phyloP scores from a whole-genome alignment of 192 early-diverging fungal species.

The Coemansia javaensis region DNA sequence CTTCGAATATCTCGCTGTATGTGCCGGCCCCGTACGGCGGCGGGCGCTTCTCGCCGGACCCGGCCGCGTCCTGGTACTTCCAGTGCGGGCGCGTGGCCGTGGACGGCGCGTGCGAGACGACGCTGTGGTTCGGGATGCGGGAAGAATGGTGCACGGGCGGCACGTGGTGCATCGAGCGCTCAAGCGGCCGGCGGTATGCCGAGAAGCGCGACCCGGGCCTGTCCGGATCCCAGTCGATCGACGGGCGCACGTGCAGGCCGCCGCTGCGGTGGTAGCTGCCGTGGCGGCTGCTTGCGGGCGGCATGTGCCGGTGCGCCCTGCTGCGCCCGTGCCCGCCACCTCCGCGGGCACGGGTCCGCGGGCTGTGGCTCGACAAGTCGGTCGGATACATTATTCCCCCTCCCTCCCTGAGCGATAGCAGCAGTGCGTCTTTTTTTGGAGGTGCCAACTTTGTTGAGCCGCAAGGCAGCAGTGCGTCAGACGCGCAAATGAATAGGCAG shows the following conservation, averaged over 20 bases:
- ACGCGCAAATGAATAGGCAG: too few relatives aligned
- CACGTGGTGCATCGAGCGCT: conserved; percentile 16
- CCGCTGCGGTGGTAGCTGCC: not conserved
- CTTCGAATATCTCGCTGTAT: conserved; percentile 6
- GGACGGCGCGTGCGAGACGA: conserved; percentile 8
- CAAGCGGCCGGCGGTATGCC: conserved; percentile 2
- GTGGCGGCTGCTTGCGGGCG: conserved; percentile 12
- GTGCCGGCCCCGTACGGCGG: conserved; percentile 22
- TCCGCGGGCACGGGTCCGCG: too few relatives aligned
- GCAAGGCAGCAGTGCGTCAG: too few relatives aligned
- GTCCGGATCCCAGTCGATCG: conserved; percentile 2
- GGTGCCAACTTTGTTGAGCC: too few relatives aligned
- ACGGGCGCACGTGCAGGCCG: conserved; percentile 9
- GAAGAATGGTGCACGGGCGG: conserved; percentile 23
- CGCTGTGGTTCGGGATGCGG: conserved; percentile 4
- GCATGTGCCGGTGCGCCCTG: too few relatives aligned
- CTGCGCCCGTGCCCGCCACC: too few relatives aligned
- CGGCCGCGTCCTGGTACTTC: not conserved
- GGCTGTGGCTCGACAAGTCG: too few relatives aligned
- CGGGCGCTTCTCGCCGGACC: conserved; percentile 21
- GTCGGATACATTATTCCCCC: too few relatives aligned
- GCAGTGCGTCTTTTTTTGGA: too few relatives aligned
- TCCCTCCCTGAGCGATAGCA: too few relatives aligned
- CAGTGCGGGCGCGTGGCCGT: conserved; percentile 1
- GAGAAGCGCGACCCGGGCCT: conserved; percentile 10